Conservation (phyloP, 352 stramenopile genomes). For the Peronospora farinosa region DNA sequence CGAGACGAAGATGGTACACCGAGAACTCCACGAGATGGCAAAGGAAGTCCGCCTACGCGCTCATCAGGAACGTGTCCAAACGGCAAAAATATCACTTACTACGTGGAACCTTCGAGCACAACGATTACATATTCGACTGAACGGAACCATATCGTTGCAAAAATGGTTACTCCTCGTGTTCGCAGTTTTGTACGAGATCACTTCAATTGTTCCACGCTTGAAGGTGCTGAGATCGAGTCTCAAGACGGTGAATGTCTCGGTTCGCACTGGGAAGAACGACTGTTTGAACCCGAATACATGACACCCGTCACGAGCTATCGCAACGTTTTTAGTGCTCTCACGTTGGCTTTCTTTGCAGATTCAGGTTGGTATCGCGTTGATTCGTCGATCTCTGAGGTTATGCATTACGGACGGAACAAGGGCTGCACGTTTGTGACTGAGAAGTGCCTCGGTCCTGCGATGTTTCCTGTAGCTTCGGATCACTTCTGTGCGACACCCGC, state of each 20-base stretch:
- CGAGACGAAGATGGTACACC: constrained; percentile 48
- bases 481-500: constrained; percentile 47
- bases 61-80: constrained; percentile 42
- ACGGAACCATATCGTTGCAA: constrained; percentile 39
- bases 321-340: constrained; percentile 56
- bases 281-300: constrained; percentile 77
- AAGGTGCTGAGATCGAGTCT: constrained; percentile 63
- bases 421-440: constrained; percentile 54
- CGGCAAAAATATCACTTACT: constrained; percentile 39
- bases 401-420: constrained; percentile 52
- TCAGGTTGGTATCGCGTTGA: constrained; percentile 71
- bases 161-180: constrained; percentile 55
- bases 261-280: constrained; percentile 72
- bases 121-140: constrained; percentile 54
- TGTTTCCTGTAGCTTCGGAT: constrained; percentile 28
- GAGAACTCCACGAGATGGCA: constrained; percentile 40
- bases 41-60: constrained; percentile 30
- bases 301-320: constrained; percentile 54
- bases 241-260: constrained; percentile 68
- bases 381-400: constrained; percentile 30
- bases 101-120: constrained; percentile 24
- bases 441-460: constrained; percentile 48
- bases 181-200: constrained; percentile 42
- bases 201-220: constrained; percentile 50
- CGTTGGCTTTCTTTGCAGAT: constrained; percentile 70